phyloP scores from a whole-genome alignment of 2,329 filamentous ascomycete genomes.

The Colletotrichum sp. region DNA sequence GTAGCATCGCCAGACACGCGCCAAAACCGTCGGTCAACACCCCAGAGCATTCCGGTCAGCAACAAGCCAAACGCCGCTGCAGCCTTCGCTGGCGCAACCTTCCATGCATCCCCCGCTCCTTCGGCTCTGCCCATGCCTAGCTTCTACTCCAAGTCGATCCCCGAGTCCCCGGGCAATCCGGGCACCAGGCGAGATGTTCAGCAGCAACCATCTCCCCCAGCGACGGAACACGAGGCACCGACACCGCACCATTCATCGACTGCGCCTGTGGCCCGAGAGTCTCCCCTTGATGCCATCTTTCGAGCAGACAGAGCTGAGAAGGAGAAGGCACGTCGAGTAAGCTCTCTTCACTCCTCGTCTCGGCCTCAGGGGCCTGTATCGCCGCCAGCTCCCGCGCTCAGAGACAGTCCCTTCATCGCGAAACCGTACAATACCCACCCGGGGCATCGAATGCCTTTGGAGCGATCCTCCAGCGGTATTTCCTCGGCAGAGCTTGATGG shows the following conservation, averaged over 20 bases:
- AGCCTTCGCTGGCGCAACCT: constrained; percentile 90
- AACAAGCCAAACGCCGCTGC: constrained; percentile 52
- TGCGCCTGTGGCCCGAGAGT: constrained; percentile 54
- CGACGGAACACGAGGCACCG: constrained; percentile 55
- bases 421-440: constrained; percentile 14
- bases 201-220: constrained; percentile 55
- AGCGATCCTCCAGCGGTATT: constrained; percentile 45
- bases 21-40: constrained; percentile 47
- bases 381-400: constrained; percentile 48
- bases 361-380: constrained; percentile 49
- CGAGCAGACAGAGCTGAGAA: constrained; percentile 83
- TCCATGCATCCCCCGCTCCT: constrained; percentile 91
- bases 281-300: constrained; percentile 90
- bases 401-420: constrained; percentile 25
- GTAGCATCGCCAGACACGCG: constrained; percentile 45
- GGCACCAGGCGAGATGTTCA: constrained; percentile 33
- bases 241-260: constrained; percentile 43
- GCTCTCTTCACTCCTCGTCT: constrained; percentile 49
- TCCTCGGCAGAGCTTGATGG: constrained; percentile 74
- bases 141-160: constrained; percentile 77
- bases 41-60: constrained; percentile 30
- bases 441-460: constrained; percentile 8
- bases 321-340: constrained; percentile 61
- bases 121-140: constrained; percentile 90
- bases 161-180: constrained; percentile 59